Evolutionary conservation across 2,329 filamentous ascomycete species (phyloP).

Genomic region (Calonectria pseudoreteaudii): DNA sequence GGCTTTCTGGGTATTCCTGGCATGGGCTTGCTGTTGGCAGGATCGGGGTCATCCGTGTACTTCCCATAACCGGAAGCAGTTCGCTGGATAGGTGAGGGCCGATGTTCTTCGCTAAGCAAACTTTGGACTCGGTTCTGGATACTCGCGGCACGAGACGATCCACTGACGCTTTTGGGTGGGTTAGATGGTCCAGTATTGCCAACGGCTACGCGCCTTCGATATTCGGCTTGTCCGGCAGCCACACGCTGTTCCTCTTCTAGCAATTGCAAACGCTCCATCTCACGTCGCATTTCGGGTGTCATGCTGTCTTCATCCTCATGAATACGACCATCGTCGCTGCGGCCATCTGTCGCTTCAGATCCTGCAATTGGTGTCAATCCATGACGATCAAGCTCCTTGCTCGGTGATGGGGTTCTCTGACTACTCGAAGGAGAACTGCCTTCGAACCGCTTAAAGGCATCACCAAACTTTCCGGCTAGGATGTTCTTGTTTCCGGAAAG

Average conservation of each 20-base stretch:
- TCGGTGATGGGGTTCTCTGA: slow-evolving; percentile 61
- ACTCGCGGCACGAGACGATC: slow-evolving; percentile 76
- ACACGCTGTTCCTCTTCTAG: slow-evolving; percentile 92
- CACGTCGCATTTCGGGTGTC: slow-evolving; percentile 88
- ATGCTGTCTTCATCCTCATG: slow-evolving; percentile 74
- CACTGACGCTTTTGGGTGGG: slow-evolving; percentile 67
- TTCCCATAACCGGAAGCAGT: slow-evolving; percentile 93
- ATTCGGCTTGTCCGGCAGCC: slow-evolving; percentile 88
- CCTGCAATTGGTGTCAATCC: slow-evolving; percentile 78
- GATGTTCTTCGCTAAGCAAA: slow-evolving; percentile 82
- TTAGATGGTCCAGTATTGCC: slow-evolving; percentile 53
- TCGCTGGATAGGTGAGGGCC: slow-evolving; percentile 65
- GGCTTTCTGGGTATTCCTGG: slow-evolving; percentile 66
- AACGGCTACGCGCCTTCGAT: slow-evolving; percentile 78
- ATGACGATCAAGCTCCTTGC: slow-evolving; percentile 60
- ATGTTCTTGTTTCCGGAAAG: slow-evolving; percentile 83
- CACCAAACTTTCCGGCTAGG: slow-evolving; percentile 89
- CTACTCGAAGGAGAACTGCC: slow-evolving; percentile 54
- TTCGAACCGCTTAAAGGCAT: slow-evolving; percentile 94
- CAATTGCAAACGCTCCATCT: slow-evolving; percentile 84
- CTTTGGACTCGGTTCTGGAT: slow-evolving; percentile 94
- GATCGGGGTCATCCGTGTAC: slow-evolving; percentile 72
- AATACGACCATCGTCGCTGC: slow-evolving; percentile 73
- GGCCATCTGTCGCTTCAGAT: slow-evolving; percentile 73
- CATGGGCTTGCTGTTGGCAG: slow-evolving; percentile 48